Evolutionary conservation across 768 basidiomycete genomes (phyloP).

Genomic region (Rhizopogon vulgaris): DNA sequence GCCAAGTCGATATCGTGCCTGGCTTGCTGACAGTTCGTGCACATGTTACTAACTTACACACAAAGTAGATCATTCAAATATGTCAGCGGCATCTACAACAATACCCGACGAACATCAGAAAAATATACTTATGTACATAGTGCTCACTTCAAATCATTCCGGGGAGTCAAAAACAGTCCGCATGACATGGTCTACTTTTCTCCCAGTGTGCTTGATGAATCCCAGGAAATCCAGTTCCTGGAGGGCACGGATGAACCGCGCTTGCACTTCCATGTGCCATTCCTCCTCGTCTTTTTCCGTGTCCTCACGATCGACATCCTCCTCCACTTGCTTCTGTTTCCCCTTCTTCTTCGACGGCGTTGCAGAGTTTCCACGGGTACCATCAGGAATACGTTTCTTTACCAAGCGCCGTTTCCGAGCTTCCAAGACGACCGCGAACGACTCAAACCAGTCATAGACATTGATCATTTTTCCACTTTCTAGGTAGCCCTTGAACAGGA

Average conservation of each 20-base stretch:
- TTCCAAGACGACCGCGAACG: constrained; percentile 65
- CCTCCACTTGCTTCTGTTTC: constrained; percentile 25
- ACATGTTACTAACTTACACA: too few relatives aligned
- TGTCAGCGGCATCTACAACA: too few relatives aligned
- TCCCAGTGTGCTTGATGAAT: constrained; percentile 71
- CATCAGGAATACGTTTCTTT: not conserved
- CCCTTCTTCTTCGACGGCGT: constrained; percentile 20
- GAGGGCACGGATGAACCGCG: constrained; percentile 70
- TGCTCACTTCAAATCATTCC: constrained; percentile 13
- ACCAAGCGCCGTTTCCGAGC: constrained; percentile 34
- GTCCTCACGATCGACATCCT: constrained; percentile 19
- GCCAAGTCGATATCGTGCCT: too few relatives aligned
- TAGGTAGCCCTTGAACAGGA: constrained; percentile 70
- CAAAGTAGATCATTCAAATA: too few relatives aligned
- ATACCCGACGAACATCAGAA: not conserved
- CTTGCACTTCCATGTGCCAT: constrained; percentile 65
- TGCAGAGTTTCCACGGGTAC: not conserved
- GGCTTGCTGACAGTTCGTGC: too few relatives aligned
- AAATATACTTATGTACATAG: not conserved
- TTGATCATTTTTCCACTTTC: constrained; percentile 82
- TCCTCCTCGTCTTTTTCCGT: constrained; percentile 34
- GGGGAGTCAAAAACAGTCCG: constrained; percentile 54
- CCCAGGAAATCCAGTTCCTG: constrained; percentile 82
- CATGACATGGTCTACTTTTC: constrained; percentile 73
- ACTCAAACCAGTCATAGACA: constrained; percentile 84